Base-by-base conservation (phyloP, 2,329 filamentous ascomycete genomes). In the Colletotrichum sp. region DNA sequence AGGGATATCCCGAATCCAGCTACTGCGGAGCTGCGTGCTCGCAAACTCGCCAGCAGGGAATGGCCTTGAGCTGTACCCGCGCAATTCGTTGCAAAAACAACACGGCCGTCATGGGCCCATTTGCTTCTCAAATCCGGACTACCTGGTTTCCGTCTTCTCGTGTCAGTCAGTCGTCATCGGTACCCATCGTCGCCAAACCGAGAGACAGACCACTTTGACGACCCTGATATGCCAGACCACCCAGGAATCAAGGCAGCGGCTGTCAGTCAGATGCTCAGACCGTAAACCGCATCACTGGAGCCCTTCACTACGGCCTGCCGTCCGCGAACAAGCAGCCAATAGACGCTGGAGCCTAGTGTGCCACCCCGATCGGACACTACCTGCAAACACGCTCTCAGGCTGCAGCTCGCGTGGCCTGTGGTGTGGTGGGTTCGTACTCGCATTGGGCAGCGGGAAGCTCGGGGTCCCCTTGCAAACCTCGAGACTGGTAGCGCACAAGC, bases 201-300 rank as follows among this genome's bases (percentile, higher is more conserved):
- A 43, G 4, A 38, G 21, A 68, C 55, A 43, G 69, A 18, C 69
- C 64, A 55, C 38, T 70, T 27, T 27, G 6, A 55, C 61, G 13
- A 47, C 21, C n/a, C 64, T 36, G 43, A 15, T 43, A 43, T 61
- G 34, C 54, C 54, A 61, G 55, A 31, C 66, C 43, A 59, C 55
- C 16, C 62, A 65, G 33, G 18, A 47, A 24, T 21, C 64, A 29
- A 38, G 34, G 31, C 36, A 24, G 21, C n/a, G 27, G 69, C 24
- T 38, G 64, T 70, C 57, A 64, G 58, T 65, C 59, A 73, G 70
- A 73, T 73, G 59, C 54, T 70, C 70, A 71, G 55, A 47, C 70
- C 21, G 59, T 61, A 59, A 72, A 64, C 66, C 66, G 59, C 51
- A 59, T 65, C 59, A n/a, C 66, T 61, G 58, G 70, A 54, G 31